Conservation (phyloP, 1,284 basidiomycete species). For the Farysia itapuensis region DNA sequence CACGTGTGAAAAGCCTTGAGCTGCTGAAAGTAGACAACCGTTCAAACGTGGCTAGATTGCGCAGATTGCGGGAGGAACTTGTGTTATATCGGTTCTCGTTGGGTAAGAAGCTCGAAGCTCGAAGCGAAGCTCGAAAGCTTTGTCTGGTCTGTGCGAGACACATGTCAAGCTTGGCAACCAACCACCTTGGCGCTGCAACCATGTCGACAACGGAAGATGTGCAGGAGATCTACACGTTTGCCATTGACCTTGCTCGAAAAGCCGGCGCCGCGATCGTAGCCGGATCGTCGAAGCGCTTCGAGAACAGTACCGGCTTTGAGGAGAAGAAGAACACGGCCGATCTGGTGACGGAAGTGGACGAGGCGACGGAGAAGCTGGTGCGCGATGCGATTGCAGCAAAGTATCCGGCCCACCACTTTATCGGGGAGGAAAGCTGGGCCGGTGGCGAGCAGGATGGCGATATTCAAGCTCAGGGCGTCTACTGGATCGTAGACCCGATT, state of each 20-base stretch:
- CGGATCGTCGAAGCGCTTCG: constrained; percentile 61
- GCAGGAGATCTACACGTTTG: constrained; percentile 67
- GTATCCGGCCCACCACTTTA: constrained; percentile 81
- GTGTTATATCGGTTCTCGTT: too few relatives aligned
- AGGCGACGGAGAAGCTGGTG: constrained; percentile 84
- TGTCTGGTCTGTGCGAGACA: too few relatives aligned
- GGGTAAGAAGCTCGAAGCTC: too few relatives aligned
- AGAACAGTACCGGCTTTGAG: constrained; percentile 24
- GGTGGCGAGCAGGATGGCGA: constrained; percentile 75
- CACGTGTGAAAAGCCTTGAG: too few relatives aligned
- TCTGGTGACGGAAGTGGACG: constrained; percentile 95
- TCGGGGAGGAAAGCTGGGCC: constrained; percentile 85
- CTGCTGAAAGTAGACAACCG: too few relatives aligned
- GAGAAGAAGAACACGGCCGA: constrained; percentile 59
- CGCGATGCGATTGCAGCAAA: constrained; percentile 69
- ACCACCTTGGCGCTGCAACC: too few relatives aligned
- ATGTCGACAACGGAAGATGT: constrained; percentile 1
- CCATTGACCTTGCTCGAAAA: constrained; percentile 69
- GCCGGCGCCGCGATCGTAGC: constrained; percentile 63
- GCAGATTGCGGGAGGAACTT: too few relatives aligned
- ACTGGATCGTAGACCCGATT: constrained; percentile 84
- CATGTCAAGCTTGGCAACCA: too few relatives aligned
- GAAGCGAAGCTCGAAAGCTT: too few relatives aligned
- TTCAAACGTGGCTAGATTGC: too few relatives aligned
- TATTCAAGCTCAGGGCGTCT: constrained; percentile 67